phyloP scores from a whole-genome alignment of 352 stramenopile genomes.

The Lagenidium sp. region DNA sequence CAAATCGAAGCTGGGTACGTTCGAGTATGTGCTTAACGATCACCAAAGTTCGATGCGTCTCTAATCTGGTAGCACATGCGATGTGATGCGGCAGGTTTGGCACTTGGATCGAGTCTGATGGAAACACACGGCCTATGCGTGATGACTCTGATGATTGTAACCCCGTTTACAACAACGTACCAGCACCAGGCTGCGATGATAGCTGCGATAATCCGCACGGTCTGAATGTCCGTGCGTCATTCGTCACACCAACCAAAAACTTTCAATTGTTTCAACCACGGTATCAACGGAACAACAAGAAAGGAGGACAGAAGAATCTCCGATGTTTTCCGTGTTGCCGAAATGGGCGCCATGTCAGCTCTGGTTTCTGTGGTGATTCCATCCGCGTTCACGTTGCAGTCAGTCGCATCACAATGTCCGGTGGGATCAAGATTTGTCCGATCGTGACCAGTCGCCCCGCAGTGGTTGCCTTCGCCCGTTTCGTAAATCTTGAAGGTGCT shows the following conservation, averaged over 20 bases:
- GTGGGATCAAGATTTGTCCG: constrained; percentile 74
- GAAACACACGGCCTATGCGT: constrained; percentile 71
- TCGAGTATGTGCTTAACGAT: no score
- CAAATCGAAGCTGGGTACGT: constrained; percentile 72
- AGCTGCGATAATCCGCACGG: constrained; percentile 78
- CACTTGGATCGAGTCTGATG: constrained; percentile 77
- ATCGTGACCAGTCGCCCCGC: constrained; percentile 56
- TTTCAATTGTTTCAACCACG: constrained; percentile 71
- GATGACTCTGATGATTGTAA: constrained; percentile 64
- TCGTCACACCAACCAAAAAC: constrained; percentile 67
- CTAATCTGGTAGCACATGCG: no score
- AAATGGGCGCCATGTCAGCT: constrained; percentile 71
- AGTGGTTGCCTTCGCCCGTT: constrained; percentile 57
- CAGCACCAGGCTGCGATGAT: constrained; percentile 70
- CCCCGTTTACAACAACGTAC: constrained; percentile 65
- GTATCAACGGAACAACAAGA: constrained; percentile 89
- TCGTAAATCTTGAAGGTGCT: constrained; percentile 61
- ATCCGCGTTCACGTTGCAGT: constrained; percentile 77
- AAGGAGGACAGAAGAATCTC: constrained; percentile 84
- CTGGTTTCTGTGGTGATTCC: constrained; percentile 80
- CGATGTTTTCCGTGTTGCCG: constrained; percentile 83
- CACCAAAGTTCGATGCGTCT: no score
- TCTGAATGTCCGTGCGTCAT: constrained; percentile 68
- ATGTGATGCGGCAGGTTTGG: constrained; percentile 49
- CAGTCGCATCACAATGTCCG: constrained; percentile 62